Evolutionary conservation across 306 rosid species (phyloP), one percentile per base, ranked within the genome.

Genomic region (Prosopis cineraria): DNA sequence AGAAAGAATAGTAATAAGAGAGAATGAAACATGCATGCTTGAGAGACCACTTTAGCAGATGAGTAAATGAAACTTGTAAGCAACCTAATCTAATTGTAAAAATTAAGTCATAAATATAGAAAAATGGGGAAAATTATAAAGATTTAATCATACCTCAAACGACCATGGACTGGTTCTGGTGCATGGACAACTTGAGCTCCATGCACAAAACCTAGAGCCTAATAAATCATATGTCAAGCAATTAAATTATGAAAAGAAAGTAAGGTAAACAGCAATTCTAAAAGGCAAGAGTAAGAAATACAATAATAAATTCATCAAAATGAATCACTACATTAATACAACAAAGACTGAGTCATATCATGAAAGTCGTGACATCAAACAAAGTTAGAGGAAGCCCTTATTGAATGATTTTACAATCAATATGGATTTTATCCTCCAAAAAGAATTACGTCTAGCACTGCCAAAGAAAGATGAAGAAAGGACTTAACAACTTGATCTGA

Each of bases 131-230:
- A 31, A 19, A 47, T 37, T 75, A 36, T 20, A 60, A 77, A 69
- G 69, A 41, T 78, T 75, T 20, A 76, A 73, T 70, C 43, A 44
- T 84, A 93, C 98, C 99, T 95, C 78, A 95, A 78, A 69, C 97
- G 97, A 29, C 99, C 99, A 84, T 95, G 99, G 76, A 93, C 85
- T 53, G 99, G 96, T 86, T 95, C 98, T 58, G 93, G 29, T 85
- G 99, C 99, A 52, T 84, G 98, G 84, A 93, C 93, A 78, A 95
- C 86, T 81, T 83, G 91, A 85, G 97, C 98, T 39, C 99, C 99
- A 73, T 95, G 94, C 71, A 85, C 98, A 74, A 87, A 90, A 70
- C 98, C 99, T 84, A 95, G 90, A 76, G 99, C 99, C 99, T 95
- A 83, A 53, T 72, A 72, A 53, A 84, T 45, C 69, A 82, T 70